A percentile compares a stretch with the other conserved stretches of the same genome.
Evolutionary conservation across 2,329 filamentous ascomycete genomes (phyloP).

Genomic region (Colletotrichum sublineola): DNA sequence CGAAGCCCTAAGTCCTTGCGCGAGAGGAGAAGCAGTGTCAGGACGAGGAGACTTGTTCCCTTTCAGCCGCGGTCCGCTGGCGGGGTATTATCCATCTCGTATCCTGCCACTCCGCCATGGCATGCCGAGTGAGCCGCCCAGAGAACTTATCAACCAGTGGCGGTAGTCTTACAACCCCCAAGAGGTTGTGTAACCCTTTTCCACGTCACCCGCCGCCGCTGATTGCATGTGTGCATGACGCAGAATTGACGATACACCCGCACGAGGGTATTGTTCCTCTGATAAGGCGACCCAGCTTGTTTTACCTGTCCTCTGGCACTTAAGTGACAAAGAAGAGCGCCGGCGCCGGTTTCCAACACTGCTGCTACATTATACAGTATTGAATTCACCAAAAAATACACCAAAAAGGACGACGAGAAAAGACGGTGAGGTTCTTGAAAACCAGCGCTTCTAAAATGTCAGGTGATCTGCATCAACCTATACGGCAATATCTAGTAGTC

Average conservation of each 20-base stretch:
- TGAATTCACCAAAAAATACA: too few relatives aligned
- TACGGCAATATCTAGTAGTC: not conserved
- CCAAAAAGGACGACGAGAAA: too few relatives aligned
- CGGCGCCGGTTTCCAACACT: too few relatives aligned
- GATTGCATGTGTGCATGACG: constrained; percentile 17
- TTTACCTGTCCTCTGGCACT: not conserved
- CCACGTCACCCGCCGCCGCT: not conserved
- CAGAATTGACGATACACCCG: not conserved
- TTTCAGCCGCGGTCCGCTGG: not conserved
- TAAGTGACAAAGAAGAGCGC: too few relatives aligned
- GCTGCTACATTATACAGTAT: too few relatives aligned
- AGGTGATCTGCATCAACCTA: not conserved
- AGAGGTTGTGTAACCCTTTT: constrained; percentile 9
- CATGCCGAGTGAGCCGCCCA: constrained; percentile 8
- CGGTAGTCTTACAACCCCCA: constrained; percentile 17
- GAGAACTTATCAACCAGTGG: not conserved
- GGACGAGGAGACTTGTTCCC: constrained; percentile 7
- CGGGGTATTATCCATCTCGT: not conserved
- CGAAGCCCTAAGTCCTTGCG: not conserved
- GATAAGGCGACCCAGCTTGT: not conserved
- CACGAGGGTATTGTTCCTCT: not conserved
- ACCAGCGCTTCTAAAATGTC: too few relatives aligned
- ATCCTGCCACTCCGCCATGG: constrained; percentile 6
- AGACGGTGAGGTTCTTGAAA: too few relatives aligned
- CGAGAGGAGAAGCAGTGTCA: not conserved